Conservation (phyloP, 208 protist species). For the Leptomonas seymouri region DNA sequence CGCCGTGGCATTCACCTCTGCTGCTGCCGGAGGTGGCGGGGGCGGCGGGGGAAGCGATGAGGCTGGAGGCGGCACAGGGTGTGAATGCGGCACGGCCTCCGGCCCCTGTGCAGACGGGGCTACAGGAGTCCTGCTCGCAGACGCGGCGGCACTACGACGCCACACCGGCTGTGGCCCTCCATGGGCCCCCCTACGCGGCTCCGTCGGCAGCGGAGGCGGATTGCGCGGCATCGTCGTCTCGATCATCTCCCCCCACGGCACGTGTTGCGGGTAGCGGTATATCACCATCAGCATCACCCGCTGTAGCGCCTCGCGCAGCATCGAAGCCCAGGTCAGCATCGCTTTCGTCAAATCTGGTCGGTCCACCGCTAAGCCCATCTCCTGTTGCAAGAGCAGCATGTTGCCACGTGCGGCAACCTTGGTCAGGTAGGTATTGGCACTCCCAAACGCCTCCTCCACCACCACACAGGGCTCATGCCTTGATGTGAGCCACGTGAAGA, state of each 20-base stretch:
- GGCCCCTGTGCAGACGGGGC: background rate
- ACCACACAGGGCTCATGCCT: conserved; percentile 24
- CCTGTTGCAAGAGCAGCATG: conserved; percentile 26
- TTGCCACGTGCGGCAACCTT: conserved; percentile 38
- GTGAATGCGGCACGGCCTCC: background rate
- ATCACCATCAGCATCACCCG: conserved; percentile 34
- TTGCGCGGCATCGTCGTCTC: conserved; percentile 16
- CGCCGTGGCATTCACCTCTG: background rate
- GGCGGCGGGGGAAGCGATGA: background rate
- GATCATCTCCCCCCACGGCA: conserved; percentile 36
- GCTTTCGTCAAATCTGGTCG: conserved; percentile 17
- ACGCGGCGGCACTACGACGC: background rate
- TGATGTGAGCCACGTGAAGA: conserved; percentile 43
- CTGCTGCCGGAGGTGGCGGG: background rate
- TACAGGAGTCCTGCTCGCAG: background rate
- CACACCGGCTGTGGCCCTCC: conserved; percentile 12
- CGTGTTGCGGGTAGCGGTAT: conserved; percentile 32
- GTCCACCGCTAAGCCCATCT: conserved; percentile 8
- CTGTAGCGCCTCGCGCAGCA: conserved; percentile 40
- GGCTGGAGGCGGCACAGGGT: background rate
- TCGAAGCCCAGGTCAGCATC: conserved; percentile 32
- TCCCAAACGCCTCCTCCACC: conserved; percentile 31
- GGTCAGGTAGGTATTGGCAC: conserved; percentile 34
- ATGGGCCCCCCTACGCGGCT: conserved; percentile 1
- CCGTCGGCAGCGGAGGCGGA: conserved; percentile 4